Evolutionary conservation across 2,329 filamentous ascomycete genomes (phyloP).

Genomic region (Triangularia setosa): DNA sequence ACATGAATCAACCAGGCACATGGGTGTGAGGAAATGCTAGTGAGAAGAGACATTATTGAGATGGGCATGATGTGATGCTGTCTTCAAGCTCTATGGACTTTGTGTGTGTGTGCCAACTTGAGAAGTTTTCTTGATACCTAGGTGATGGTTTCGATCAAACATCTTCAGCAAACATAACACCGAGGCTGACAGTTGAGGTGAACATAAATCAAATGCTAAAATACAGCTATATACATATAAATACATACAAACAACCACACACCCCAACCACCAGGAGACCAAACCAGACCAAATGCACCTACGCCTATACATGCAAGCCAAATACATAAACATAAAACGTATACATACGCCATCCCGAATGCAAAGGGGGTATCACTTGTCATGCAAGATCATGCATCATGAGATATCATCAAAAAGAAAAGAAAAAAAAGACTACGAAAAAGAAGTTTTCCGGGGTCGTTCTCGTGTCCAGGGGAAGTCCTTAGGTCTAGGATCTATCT

Average conservation of each 20-base stretch:
- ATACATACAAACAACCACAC: neutral
- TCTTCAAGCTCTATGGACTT: no score
- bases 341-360: neutral
- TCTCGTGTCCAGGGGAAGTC: neutral
- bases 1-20: no score
- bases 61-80: no score
- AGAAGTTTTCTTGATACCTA: no score
- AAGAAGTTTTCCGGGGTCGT: neutral
- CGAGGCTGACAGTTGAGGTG: no score
- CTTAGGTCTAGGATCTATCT: constrained; percentile 5
- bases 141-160: no score
- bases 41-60: no score
- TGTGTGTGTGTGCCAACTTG: no score
- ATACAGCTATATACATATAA: no score
- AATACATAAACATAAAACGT: neutral
- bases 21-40: no score
- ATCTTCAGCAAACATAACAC: no score
- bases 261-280: neutral
- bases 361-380: constrained; percentile 5
- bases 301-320: neutral
- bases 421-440: neutral
- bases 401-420: neutral
- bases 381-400: neutral
- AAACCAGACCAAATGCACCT: neutral
- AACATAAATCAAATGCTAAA: no score